Base-by-base conservation (phyloP, 805 yeast genomes). In the Lachancea lanzarotensis region DNA sequence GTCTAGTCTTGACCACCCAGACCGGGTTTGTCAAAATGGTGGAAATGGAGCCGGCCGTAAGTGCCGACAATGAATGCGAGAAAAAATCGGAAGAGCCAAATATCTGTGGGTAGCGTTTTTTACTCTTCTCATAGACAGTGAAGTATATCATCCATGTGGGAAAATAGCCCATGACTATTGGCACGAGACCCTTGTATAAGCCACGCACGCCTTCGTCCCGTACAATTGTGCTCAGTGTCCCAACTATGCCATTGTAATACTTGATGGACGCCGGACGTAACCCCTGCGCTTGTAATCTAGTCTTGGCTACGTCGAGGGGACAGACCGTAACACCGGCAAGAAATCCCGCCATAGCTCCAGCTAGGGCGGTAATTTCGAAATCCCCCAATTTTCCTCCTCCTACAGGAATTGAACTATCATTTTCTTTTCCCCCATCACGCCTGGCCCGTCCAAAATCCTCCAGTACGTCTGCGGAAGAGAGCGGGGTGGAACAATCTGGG, bases 71-170 rank as follows among this genome's bases (percentile, higher is more conserved):
- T 15, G 69, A 58, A 67, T 71, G 68, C 47, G 76, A 49, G 37
- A 68, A 31, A 53, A 66, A 66, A 33, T 64, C 72, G 39, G 57
- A 57, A 45, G 62, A 35, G 13, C 64, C 51, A 36, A 74, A 65
- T 20, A 72, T 49, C 2, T 46, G 48, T 1, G 83, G 81, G 55
- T 76, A 78, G 40, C 72, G 59, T 37, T 64, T 57, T 60, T 89
- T 90, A 22, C 89, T 81, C 45, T 75, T 69, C 59, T 91, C 98
- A 63, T 93, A 93, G 27, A 89, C 84, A 7, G 91, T 76, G 66
- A 93, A 93, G 62, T 93, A 93, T 38, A 93, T 85, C 73, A 89
- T 89, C 98, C 98, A 93, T 0, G 97, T 88, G 13, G 98, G 98
- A 55, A 93, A 80, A 65, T 93, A 93, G 0, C 98, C 98, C 41